Evolutionary conservation across 257 asterid genomes (phyloP).

Genomic region (Nicotiana obtusifolia): DNA sequence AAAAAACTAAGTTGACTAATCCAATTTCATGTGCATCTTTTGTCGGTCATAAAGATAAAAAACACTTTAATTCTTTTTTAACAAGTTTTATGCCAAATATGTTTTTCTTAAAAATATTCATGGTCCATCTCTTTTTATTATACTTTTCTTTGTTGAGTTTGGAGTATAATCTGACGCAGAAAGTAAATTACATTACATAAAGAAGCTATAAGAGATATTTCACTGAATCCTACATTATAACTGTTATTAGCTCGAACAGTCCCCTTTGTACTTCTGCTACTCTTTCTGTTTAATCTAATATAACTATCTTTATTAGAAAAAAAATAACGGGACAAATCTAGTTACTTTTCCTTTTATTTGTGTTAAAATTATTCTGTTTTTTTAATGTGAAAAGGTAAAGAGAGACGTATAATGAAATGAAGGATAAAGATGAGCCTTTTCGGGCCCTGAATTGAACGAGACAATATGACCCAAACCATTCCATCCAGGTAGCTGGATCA

Average conservation of each 20-base stretch:
- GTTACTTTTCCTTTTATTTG: not conserved
- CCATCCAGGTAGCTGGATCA: not conserved
- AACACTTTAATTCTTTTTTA: not conserved
- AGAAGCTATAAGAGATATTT: not conserved
- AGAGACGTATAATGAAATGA: not conserved
- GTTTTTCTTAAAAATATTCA: constrained; percentile 5
- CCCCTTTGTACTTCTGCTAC: no score
- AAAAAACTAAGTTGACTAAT: not conserved
- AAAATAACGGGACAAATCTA: not conserved
- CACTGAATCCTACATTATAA: not conserved
- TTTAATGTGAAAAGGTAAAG: not conserved
- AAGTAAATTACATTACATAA: not conserved
- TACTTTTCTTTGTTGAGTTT: not conserved
- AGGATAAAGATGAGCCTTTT: not conserved
- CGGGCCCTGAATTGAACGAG: not conserved
- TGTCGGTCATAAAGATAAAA: not conserved
- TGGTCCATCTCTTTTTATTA: not conserved
- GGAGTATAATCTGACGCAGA: not conserved
- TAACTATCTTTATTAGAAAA: no score
- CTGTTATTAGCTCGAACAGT: no score
- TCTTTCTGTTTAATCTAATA: no score
- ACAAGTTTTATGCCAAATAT: constrained; percentile 1
- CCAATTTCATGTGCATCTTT: not conserved
- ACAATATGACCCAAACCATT: not conserved
- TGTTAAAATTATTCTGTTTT: not conserved